Evolutionary conservation across 345 rosid genomes (phyloP), one percentile per base, ranked within the genome.

Genomic region (Limnanthes douglasii): DNA sequence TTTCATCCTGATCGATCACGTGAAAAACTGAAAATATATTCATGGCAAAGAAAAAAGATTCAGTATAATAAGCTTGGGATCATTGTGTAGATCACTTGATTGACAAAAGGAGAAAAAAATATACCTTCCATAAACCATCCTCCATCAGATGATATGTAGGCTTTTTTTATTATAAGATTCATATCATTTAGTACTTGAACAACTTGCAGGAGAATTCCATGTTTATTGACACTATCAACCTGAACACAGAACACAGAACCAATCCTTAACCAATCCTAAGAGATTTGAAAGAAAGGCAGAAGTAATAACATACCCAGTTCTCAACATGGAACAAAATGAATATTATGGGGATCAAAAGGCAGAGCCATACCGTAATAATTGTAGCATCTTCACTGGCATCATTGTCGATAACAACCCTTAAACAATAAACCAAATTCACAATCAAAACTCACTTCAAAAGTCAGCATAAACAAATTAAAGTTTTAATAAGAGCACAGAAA

Each of bases 61-160:
- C n/a, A n/a, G n/a, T n/a, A n/a, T n/a, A n/a, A n/a, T n/a, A n/a
- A n/a, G n/a, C n/a, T n/a, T n/a, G n/a, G n/a, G n/a, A n/a, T n/a
- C n/a, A n/a, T n/a, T n/a, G n/a, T n/a, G n/a, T n/a, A n/a, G n/a
- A n/a, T n/a, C n/a, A n/a, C n/a, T n/a, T n/a, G n/a, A n/a, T 38
- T 23, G 9, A 48, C 36, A 6, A 18, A 2, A 23, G n/a, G 32
- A 43, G 45, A 34, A 19, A 7, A 50, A 40, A 30, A 21, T 51
- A 26, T 39, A 78, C 90, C 90, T 49, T 86, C 85, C 97, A 86
- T 86, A 51, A 86, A 81, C 97, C 97, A 86, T 35, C 77, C 94
- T 0, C 82, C 85, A 67, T 86, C 94, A 42, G 85, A 86, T 7
- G 94, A 71, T 46, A 86, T 78, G 50, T 86, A 63, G 5, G 97